phyloP scores from a whole-genome alignment of 2,329 filamentous ascomycete species.

The Calonectria montana region DNA sequence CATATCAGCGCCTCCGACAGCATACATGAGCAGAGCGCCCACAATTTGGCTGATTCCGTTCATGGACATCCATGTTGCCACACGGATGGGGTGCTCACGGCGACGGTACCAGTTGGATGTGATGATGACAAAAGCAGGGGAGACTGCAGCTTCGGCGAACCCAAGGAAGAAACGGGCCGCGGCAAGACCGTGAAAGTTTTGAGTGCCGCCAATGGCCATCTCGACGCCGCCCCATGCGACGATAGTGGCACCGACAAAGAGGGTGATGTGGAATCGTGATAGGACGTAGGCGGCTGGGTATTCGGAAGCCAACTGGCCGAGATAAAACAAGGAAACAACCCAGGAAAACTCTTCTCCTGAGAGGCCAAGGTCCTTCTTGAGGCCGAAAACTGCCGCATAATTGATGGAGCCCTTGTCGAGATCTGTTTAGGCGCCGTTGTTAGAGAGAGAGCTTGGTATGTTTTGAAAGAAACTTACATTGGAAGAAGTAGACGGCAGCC shows the following conservation, averaged over 20 bases:
- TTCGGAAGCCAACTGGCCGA: constrained; percentile 32
- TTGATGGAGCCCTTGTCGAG: constrained; percentile 34
- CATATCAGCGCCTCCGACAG: constrained; percentile 33
- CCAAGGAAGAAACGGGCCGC: constrained; percentile 45
- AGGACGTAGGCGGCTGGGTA: constrained; percentile 31
- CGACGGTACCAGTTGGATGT: constrained; percentile 46
- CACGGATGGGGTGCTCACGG: constrained; percentile 45
- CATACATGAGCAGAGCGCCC: constrained; percentile 45
- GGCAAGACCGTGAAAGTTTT: constrained; percentile 39
- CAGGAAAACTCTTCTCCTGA: constrained; percentile 24
- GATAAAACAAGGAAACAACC: constrained; percentile 32
- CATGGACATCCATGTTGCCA: constrained; percentile 46
- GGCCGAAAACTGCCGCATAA: constrained; percentile 32
- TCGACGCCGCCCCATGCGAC: constrained; percentile 44
- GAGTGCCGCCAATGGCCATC: constrained; percentile 36
- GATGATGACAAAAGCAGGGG: constrained; percentile 47
- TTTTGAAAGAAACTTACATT: constrained; percentile 17
- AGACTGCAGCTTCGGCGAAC: constrained; percentile 45
- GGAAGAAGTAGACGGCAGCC: constrained; percentile 34
- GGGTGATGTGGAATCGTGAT: constrained; percentile 30
- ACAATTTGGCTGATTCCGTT: constrained; percentile 44
- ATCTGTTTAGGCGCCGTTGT: constrained; percentile 13
- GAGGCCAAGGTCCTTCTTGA: constrained; percentile 26
- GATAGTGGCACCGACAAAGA: constrained; percentile 32
- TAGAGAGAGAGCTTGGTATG: not conserved